Base-by-base conservation (phyloP, 768 basidiomycete genomes). In the Cystofilobasidium macerans region DNA sequence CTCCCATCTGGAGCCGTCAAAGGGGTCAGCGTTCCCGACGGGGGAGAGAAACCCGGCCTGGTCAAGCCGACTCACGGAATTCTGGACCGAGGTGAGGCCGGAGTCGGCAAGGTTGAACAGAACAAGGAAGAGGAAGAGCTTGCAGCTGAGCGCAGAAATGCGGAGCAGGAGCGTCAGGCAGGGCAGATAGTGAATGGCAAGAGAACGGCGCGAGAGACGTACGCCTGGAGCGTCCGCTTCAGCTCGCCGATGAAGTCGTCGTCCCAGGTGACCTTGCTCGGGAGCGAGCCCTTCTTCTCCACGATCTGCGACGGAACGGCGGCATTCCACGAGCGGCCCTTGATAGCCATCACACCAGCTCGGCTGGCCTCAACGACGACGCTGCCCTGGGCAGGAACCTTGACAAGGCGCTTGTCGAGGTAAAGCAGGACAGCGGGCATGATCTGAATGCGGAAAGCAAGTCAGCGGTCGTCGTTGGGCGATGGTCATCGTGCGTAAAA, bases 221-320 rank as follows among this genome's bases (percentile, higher is more conserved):
- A 77, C 3, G 74, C 76, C 26, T 61, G 61, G 58, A 75, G 45
- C 8, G 74, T 70, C 35, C 72, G 69, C 51, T 69, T 67, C 56
- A 76, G 58, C 48, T 76, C 76, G 35, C 72, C 72, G 33, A 75
- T 72, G 63, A 76, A 76, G 30, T 69, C 64, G 67, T 76, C 75
- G 69, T 75, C 75, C 57, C 57, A 58, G 32, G 30, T 36, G 14
- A 58, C 57, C 33, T n/a, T 33, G n/a, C 8, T 4, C 4, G 30
- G 22, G 8, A 58, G 30, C 5, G 57, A 33, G 16, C 57, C 71
- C 2, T 36, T 36, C 9, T 62, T 68, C 22, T 64, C 62, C 8
- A 22, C 20, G 62, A 75, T 75, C 60, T 69, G 57, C 30, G 68
- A 67, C 0, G 75, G 75, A 58, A 73, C 74, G 43, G 74, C 75